Percentiles rank a stretch among this genome's conserved stretches.
Conservation (phyloP, 2,329 filamentous ascomycete genomes). For the Xylaria sp. region DNA sequence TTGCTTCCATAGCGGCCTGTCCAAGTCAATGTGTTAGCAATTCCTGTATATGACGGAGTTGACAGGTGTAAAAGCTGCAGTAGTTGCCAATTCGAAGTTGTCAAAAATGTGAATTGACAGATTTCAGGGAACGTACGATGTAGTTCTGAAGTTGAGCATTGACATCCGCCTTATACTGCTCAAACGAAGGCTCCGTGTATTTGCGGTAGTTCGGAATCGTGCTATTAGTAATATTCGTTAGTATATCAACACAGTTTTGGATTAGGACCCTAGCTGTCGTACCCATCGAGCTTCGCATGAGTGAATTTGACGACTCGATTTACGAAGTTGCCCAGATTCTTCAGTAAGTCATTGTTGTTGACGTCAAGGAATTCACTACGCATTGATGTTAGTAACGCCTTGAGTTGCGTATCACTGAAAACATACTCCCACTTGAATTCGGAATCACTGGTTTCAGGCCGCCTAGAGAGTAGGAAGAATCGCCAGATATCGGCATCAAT, state of each 20-base stretch:
- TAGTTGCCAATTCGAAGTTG: no score
- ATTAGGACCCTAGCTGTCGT: neutral
- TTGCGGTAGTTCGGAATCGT: conserved; percentile 66
- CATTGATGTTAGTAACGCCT: conserved; percentile 42
- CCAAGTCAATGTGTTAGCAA: neutral
- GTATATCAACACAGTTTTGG: no score
- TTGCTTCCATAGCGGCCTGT: conserved; percentile 65
- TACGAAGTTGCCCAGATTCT: conserved; percentile 73
- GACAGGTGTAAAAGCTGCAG: no score
- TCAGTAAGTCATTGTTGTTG: conserved; percentile 90
- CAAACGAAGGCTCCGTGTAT: conserved; percentile 50
- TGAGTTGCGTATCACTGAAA: conserved; percentile 31
- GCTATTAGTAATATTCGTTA: conserved; percentile 37
- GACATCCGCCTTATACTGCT: conserved; percentile 65
- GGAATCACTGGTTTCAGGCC: conserved; percentile 86
- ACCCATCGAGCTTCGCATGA: conserved; percentile 70
- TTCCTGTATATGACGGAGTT: neutral
- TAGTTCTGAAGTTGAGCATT: conserved; percentile 76
- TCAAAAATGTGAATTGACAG: neutral
- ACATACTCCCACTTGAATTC: conserved; percentile 83
- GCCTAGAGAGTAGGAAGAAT: conserved; percentile 87
- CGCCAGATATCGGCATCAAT: conserved; percentile 90
- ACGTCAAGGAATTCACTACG: conserved; percentile 74
- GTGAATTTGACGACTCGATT: conserved; percentile 67
- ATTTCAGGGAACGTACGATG: conserved; percentile 21